Conservation (phyloP, 2,329 filamentous ascomycete genomes). For the Albifimbria verrucaria region DNA sequence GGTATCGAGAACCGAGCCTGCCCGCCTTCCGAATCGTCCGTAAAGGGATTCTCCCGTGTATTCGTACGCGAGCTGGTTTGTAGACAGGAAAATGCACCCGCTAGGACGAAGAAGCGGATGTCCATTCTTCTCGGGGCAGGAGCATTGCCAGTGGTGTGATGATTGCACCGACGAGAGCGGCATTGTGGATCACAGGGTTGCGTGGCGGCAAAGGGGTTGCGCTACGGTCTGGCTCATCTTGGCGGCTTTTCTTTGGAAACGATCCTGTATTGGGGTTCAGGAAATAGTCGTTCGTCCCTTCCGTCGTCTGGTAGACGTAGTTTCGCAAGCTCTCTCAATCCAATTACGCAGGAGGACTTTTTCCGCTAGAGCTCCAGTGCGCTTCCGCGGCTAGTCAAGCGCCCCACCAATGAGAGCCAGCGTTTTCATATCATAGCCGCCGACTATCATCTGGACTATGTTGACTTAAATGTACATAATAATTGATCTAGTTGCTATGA, state of each 20-base stretch:
- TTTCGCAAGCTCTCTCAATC: too few species aligned
- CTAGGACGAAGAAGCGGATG: conserved; percentile 48
- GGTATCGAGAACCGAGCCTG: conserved; percentile 43
- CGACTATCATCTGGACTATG: too few species aligned
- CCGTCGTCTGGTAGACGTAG: too few species aligned
- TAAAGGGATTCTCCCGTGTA: conserved; percentile 53
- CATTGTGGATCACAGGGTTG: conserved; percentile 41
- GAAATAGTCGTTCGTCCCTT: neutral
- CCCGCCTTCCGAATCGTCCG: conserved; percentile 41
- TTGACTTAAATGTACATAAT: too few species aligned
- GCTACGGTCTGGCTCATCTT: conserved; percentile 25
- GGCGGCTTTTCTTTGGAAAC: neutral
- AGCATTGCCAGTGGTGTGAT: conserved; percentile 45
- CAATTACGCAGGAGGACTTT: too few species aligned
- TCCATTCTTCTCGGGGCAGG: conserved; percentile 51
- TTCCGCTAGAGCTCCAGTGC: too few species aligned
- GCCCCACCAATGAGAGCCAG: too few species aligned
- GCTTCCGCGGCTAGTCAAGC: too few species aligned
- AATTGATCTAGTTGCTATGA: too few species aligned
- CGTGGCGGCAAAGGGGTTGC: conserved; percentile 27
- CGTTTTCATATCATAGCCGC: too few species aligned
- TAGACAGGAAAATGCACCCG: conserved; percentile 47
- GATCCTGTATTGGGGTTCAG: neutral
- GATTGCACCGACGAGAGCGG: conserved; percentile 45
- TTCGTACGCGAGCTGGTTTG: conserved; percentile 54